Conservation (phyloP, 371 early-diverging fungal genomes). For the Mortierella sp. region DNA sequence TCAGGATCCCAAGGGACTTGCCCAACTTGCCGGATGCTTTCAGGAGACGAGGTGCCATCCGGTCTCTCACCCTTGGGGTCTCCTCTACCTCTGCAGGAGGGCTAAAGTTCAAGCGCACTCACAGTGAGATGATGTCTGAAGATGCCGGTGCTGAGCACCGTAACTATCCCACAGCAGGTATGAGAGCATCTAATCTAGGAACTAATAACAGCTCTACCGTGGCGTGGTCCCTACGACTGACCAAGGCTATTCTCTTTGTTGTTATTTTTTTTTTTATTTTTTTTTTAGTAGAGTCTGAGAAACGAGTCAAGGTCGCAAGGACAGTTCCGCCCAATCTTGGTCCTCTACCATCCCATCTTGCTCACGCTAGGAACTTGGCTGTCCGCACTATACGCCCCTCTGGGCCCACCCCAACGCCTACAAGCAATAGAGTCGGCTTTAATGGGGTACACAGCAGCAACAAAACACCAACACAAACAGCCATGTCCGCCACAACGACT, state of each 20-base stretch:
- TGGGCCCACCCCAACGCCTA: not conserved
- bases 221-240: no score
- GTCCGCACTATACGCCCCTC: conserved; percentile 21
- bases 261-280: no score
- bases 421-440: conserved; percentile 2
- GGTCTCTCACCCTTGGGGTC: conserved; percentile 14
- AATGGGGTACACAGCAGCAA: not conserved
- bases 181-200: no score
- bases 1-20: conserved; percentile 40
- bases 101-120: conserved; percentile 28
- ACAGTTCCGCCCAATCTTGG: conserved; percentile 5
- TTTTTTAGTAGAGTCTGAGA: no score
- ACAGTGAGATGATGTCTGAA: conserved; percentile 30
- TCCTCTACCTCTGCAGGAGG: not conserved
- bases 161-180: no score
- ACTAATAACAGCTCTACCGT: no score
- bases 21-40: conserved; percentile 48
- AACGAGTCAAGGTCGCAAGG: conserved; percentile 19
- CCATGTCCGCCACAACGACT: not conserved
- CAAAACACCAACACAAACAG: not conserved
- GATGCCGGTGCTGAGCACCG: conserved; percentile 1
- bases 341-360: conserved; percentile 31
- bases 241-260: no score
- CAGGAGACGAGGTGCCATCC: conserved; percentile 46
- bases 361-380: conserved; percentile 40